phyloP scores from a whole-genome alignment of 2,329 filamentous ascomycete genomes.

The Diaporthe vaccinii region DNA sequence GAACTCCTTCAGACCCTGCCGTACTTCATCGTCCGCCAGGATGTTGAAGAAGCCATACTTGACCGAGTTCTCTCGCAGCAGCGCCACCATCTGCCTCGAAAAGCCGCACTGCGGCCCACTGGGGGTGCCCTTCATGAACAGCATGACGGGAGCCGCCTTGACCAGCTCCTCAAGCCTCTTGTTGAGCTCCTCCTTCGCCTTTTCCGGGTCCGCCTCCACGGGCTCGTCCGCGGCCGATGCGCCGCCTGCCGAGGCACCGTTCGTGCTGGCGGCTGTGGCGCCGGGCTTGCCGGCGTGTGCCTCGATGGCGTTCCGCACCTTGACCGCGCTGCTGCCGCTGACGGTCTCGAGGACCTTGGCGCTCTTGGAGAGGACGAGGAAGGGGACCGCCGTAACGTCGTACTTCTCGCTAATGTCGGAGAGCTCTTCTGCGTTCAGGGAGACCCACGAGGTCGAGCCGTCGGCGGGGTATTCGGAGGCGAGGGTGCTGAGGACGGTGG shows the following conservation, averaged over 20 bases:
- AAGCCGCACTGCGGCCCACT: constrained; percentile 97
- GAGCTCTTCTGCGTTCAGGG: constrained; percentile 94
- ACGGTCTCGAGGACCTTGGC: constrained; percentile 85
- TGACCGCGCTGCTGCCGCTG: constrained; percentile 89
- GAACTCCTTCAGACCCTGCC: constrained; percentile 95
- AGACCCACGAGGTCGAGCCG: constrained; percentile 82
- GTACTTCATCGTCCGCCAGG: constrained; percentile 94
- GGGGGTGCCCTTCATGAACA: constrained; percentile 99
- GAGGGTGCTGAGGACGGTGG: constrained; percentile 85
- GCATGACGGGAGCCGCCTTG: constrained; percentile 96
- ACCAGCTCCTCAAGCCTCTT: constrained; percentile 86
- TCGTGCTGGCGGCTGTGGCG: constrained; percentile 51
- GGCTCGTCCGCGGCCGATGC: constrained; percentile 50
- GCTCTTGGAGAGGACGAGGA: constrained; percentile 84
- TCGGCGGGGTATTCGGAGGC: constrained; percentile 85
- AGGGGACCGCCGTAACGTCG: constrained; percentile 94
- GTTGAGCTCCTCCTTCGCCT: constrained; percentile 86
- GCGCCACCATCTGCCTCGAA: constrained; percentile 87
- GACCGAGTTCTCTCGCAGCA: constrained; percentile 89
- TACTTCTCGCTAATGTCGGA: constrained; percentile 92
- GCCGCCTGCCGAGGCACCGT: constrained; percentile 48
- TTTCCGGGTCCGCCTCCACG: constrained; percentile 60
- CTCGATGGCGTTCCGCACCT: constrained; percentile 89
- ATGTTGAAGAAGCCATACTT: constrained; percentile 99
- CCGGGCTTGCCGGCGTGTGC: constrained; percentile 73